Conservation (phyloP, 1,284 basidiomycete species). For the Boletus mariae region DNA sequence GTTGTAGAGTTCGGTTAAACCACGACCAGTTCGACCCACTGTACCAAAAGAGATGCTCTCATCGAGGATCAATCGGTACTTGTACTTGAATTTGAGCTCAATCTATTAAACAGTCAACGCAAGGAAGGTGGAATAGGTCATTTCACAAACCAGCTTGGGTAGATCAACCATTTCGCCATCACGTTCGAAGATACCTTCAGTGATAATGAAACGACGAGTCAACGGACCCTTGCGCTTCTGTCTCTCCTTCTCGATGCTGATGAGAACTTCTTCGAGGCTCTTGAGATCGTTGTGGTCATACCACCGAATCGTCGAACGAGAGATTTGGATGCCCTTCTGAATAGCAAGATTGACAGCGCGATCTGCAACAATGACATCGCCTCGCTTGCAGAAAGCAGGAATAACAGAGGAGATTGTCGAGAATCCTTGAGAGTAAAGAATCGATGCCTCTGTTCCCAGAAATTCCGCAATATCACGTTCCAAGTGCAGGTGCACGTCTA, state of each 20-base stretch:
- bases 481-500: slow-evolving; percentile 89
- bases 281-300: slow-evolving; percentile 95
- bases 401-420: slow-evolving; percentile 93
- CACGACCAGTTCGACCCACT: slow-evolving; percentile 90
- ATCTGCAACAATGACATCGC: slow-evolving; percentile 98
- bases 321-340: slow-evolving; percentile 97
- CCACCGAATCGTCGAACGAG: slow-evolving; percentile 90
- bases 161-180: slow-evolving; percentile 91
- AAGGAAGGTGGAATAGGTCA: neutral
- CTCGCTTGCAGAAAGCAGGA: slow-evolving; percentile 96
- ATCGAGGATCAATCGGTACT: slow-evolving; percentile 93
- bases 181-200: slow-evolving; percentile 95
- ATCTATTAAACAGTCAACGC: slow-evolving; percentile 50
- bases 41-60: slow-evolving; percentile 93
- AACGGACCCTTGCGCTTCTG: slow-evolving; percentile 80
- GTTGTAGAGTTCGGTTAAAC: slow-evolving; percentile 91
- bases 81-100: slow-evolving; percentile 93
- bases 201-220: slow-evolving; percentile 93
- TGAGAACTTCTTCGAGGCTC: slow-evolving; percentile 85
- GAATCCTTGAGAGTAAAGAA: slow-evolving; percentile 95
- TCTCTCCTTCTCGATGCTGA: slow-evolving; percentile 82
- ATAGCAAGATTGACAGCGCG: slow-evolving; percentile 92
- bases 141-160: slow-evolving; percentile 76
- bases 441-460: slow-evolving; percentile 83
- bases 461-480: slow-evolving; percentile 91